phyloP scores from a whole-genome alignment of 805 yeast species.

The Vanderwaltozyma yarrowii region DNA sequence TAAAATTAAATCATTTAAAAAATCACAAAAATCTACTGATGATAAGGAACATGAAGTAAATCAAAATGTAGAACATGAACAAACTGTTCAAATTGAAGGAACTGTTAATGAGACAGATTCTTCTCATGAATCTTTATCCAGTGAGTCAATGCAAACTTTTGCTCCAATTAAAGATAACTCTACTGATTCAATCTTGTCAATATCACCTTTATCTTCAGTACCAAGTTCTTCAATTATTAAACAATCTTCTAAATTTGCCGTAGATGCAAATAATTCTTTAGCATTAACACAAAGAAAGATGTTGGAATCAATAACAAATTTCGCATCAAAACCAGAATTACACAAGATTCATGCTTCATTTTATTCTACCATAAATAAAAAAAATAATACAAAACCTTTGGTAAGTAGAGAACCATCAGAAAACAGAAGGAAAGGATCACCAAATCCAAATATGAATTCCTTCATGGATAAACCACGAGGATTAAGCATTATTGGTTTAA shows the following conservation, averaged over 20 bases:
- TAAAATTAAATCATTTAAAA: conserved; percentile 1
- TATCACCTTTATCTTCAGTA: neutral
- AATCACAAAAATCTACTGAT: neutral
- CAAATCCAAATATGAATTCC: neutral
- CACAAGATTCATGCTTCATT: conserved; percentile 4
- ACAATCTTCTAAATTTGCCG: neutral
- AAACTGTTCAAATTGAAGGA: no score
- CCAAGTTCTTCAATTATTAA: neutral
- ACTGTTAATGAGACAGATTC: no score
- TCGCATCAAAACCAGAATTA: conserved; percentile 1
- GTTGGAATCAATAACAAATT: neutral
- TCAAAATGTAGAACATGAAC: no score
- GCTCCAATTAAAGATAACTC: no score
- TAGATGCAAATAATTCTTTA: neutral
- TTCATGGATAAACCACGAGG: conserved; percentile 7
- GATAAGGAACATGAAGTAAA: no score
- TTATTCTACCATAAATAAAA: neutral
- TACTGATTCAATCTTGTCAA: no score
- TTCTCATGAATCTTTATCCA: no score
- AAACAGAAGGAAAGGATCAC: neutral
- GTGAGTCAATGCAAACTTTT: no score
- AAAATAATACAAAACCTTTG: neutral
- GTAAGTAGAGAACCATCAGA: no score
- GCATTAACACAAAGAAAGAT: neutral
- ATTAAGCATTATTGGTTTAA: conserved; percentile 17